Conservation (phyloP, 306 rosid genomes). For the Spatholobus suberectus region DNA sequence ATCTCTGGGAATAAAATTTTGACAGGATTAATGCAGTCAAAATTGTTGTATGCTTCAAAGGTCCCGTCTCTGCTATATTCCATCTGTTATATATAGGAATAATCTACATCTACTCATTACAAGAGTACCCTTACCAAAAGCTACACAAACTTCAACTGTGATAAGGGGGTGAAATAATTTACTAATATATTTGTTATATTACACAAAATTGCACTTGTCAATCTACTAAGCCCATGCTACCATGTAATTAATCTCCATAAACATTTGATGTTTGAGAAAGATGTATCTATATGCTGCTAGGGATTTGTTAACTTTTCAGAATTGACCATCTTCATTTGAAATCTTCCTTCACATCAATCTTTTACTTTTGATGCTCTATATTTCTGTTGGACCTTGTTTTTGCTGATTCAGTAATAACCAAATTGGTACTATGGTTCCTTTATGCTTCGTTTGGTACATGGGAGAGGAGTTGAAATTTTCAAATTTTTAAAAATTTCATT, state of each 20-base stretch:
- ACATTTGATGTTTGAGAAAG: not conserved
- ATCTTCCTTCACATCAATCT: not conserved
- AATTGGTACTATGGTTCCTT: not conserved
- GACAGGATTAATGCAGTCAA: not conserved
- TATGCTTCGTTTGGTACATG: no score
- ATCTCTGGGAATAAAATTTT: not conserved
- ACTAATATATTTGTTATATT: not conserved
- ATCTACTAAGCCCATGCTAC: not conserved
- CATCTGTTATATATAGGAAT: not conserved
- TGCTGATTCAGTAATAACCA: not conserved
- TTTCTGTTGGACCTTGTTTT: not conserved
- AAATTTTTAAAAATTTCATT: no score
- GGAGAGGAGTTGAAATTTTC: no score
- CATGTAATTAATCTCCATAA: not conserved
- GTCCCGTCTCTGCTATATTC: not conserved
- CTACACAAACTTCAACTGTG: not conserved
- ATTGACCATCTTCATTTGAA: not conserved
- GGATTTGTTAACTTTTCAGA: not conserved
- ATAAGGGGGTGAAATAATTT: not conserved
- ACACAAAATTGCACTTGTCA: not conserved
- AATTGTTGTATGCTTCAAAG: not conserved
- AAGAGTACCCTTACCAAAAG: not conserved
- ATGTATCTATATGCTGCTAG: not conserved
- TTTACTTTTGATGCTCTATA: not conserved
- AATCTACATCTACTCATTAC: not conserved